phyloP scores from a whole-genome alignment of 495 filamentous ascomycete genomes.

The Hyaloscypha hepaticicola region DNA sequence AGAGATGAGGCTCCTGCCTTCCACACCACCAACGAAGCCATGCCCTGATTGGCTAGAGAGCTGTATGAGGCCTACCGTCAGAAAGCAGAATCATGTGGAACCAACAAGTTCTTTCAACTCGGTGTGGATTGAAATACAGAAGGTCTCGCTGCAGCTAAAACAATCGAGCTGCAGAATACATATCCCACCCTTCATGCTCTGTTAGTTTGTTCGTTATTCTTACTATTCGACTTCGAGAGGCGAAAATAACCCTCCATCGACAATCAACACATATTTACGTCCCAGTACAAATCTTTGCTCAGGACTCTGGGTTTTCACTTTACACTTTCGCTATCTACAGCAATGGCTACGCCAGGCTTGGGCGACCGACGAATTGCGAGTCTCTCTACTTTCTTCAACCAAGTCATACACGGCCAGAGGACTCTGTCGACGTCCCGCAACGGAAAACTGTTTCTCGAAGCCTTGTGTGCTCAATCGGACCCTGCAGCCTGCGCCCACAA shows the following conservation, averaged over 20 bases:
- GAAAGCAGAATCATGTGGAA: neutral
- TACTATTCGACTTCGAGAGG: too few relatives aligned
- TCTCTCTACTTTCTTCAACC: conserved; percentile 34
- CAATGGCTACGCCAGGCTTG: neutral
- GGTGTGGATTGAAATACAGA: neutral
- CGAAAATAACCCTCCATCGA: too few relatives aligned
- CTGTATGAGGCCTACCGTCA: neutral
- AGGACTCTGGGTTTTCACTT: too few relatives aligned
- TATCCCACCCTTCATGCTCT: too few relatives aligned
- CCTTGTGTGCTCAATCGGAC: conserved; percentile 50
- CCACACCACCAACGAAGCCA: neutral
- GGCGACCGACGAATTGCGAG: neutral
- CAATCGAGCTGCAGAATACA: too few relatives aligned
- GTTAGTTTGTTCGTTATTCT: too few relatives aligned
- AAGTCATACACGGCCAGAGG: conserved; percentile 37
- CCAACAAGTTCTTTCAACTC: neutral
- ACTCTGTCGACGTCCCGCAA: conserved; percentile 27
- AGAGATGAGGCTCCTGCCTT: neutral
- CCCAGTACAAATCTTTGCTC: too few relatives aligned
- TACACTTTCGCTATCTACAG: too few relatives aligned
- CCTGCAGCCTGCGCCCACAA: conserved; percentile 52
- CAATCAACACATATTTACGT: too few relatives aligned
- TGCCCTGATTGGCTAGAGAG: neutral
- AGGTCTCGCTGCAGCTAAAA: neutral
- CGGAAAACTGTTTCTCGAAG: conserved; percentile 61